Conservation (phyloP, 495 filamentous ascomycete species). For the Xylaria bambusicola region DNA sequence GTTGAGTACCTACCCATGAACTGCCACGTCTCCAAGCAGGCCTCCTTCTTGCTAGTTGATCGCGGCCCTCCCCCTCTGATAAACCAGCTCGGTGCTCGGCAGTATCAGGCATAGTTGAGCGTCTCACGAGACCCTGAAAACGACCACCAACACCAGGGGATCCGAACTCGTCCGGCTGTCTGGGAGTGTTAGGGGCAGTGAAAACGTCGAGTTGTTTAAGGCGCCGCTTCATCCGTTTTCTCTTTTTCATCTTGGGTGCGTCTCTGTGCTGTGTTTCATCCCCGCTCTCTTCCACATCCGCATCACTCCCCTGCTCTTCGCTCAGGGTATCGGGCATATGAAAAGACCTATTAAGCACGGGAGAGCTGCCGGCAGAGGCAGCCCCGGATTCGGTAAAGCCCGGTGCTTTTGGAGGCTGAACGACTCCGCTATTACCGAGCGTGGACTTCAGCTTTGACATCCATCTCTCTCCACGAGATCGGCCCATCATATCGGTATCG, state of each 20-base stretch:
- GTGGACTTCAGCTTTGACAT: conserved; percentile 66
- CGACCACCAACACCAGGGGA: conserved; percentile 35
- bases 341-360: conserved; percentile 42
- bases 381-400: conserved; percentile 31
- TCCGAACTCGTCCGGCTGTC: conserved; percentile 32
- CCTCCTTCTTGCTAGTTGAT: conserved; percentile 62
- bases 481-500: conserved; percentile 55
- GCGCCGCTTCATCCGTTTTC: conserved; percentile 55
- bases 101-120: conserved; percentile 69
- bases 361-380: conserved; percentile 46
- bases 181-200: conserved; percentile 41
- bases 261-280: conserved; percentile 54
- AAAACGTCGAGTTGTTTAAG: conserved; percentile 50
- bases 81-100: conserved; percentile 69
- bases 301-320: conserved; percentile 67
- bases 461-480: conserved; percentile 62
- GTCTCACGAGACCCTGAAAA: conserved; percentile 59
- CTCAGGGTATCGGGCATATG: conserved; percentile 52
- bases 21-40: conserved; percentile 57
- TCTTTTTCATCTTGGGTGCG: conserved; percentile 51
- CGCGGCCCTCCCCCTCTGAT: conserved; percentile 88
- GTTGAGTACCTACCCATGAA: conserved; percentile 49
- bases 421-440: conserved; percentile 45
- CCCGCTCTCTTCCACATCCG: conserved; percentile 73
- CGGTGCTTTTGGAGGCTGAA: conserved; percentile 49